Evolutionary conservation across 2,329 filamentous ascomycete species (phyloP), one percentile per base, ranked within the genome.

Genomic region (Apiospora malaysiana): DNA sequence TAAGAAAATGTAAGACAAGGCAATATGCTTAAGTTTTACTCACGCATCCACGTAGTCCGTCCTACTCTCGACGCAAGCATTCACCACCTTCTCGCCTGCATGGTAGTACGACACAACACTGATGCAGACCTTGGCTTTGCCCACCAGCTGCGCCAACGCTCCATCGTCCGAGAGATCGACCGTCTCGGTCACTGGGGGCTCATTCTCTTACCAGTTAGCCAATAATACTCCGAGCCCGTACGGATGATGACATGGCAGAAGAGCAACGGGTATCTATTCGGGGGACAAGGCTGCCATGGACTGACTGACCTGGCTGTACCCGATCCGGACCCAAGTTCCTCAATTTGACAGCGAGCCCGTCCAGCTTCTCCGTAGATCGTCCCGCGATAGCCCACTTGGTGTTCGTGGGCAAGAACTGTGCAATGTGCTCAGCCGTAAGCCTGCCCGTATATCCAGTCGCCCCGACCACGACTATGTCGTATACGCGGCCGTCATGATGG

Each of bases 361-460:
- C 67, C 2, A 74, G 65, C 40, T 72, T 97, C 67, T 86, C 83
- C 67, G 87, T 84, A n/a, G 93, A 95, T 37, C 95, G 92, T 42
- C 95, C 95, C 65, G 94, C 93, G 70, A 98, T 85, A 18, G 94
- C 95, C 95, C 95, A 98, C 84, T 90, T 94, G 73, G 97, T 81
- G 79, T 94, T 89, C 23, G 92, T 93, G 0, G 94, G 92, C 0
- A 94, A 85, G 74, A 89, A 83, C 18, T 86, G 86, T 69, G 90
- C 86, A 77, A 97, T 92, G 81, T 96, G 90, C 79, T 97, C 91
- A 40, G 91, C 91, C 2, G 90, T 90, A 75, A 93, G 86, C 74
- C 89, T 91, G 49, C 95, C 95, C 0, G 95, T 98, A 82, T 97
- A 97, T 40, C 95, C 95, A 79, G 87, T 70, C 14, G 68, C 70